A percentile compares a stretch with the other conserved stretches of the same genome.
Evolutionary conservation across 1,284 basidiomycete genomes (phyloP).

Genomic region (Marasmius oreades): DNA sequence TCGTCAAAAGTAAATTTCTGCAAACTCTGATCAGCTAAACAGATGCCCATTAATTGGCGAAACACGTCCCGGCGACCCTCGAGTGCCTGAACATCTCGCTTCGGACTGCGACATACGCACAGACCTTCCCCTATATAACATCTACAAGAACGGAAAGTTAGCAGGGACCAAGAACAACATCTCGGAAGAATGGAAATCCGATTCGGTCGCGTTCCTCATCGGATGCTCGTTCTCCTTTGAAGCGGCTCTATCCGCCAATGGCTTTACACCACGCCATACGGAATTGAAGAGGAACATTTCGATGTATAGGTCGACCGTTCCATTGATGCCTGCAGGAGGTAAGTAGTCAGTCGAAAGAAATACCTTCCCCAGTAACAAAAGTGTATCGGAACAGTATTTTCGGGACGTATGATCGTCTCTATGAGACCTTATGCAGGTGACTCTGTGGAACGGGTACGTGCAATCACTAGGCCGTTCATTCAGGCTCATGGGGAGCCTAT

Average conservation of each 20-base stretch:
- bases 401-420: conserved; percentile 2
- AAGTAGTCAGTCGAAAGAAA: neutral
- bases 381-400: neutral
- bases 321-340: conserved; percentile 2
- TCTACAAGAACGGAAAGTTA: neutral
- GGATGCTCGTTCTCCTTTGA: conserved; percentile 2
- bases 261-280: neutral
- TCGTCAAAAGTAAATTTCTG: neutral
- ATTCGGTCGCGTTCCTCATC: neutral
- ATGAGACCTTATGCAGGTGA: neutral
- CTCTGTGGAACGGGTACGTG: neutral
- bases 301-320: neutral
- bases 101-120: neutral
- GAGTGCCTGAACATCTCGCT: neutral
- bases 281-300: neutral
- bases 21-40: neutral
- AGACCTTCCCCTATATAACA: neutral
- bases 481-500: neutral
- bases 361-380: neutral
- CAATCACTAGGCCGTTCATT: neutral
- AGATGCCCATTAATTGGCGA: conserved; percentile 2
- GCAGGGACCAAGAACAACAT: neutral
- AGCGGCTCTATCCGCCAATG: neutral
- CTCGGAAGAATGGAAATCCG: neutral
- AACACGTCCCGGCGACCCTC: neutral